phyloP scores from a whole-genome alignment of 495 filamentous ascomycete genomes.

The Podospora didyma region DNA sequence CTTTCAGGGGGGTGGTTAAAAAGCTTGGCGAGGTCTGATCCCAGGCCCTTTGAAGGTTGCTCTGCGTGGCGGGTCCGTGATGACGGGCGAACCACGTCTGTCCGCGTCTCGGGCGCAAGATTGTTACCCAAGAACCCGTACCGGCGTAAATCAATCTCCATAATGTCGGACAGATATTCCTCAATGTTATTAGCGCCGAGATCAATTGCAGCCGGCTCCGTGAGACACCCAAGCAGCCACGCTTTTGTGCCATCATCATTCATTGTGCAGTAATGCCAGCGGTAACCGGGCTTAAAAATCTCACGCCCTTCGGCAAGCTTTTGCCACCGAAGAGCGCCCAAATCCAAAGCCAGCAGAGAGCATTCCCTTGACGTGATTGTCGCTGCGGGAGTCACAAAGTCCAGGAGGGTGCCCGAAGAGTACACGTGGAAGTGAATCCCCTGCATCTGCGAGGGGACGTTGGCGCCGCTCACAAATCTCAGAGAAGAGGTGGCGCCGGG shows the following conservation, averaged over 20 bases:
- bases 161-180: slow-evolving; percentile 89
- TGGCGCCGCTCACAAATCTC: slow-evolving; percentile 81
- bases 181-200: slow-evolving; percentile 58
- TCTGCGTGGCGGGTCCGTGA: slow-evolving; percentile 36
- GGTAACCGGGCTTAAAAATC: slow-evolving; percentile 79
- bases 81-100: slow-evolving; percentile 51
- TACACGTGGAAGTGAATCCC: slow-evolving; percentile 94
- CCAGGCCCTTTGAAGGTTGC: slow-evolving; percentile 62
- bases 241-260: slow-evolving; percentile 91
- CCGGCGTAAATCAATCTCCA: slow-evolving; percentile 79
- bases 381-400: slow-evolving; percentile 88
- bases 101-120: slow-evolving; percentile 54
- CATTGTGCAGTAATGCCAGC: slow-evolving; percentile 97
- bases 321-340: slow-evolving; percentile 85
- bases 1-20: slow-evolving; percentile 78
- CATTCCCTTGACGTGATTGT: slow-evolving; percentile 81
- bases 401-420: slow-evolving; percentile 85
- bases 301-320: slow-evolving; percentile 89
- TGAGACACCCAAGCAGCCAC: slow-evolving; percentile 90
- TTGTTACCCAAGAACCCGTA: slow-evolving; percentile 86
- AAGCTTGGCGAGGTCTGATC: slow-evolving; percentile 74
- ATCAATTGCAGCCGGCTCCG: slow-evolving; percentile 52
- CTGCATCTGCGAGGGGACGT: slow-evolving; percentile 80
- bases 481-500: slow-evolving; percentile 86
- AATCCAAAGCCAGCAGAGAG: slow-evolving; percentile 80